phyloP scores from a whole-genome alignment of 805 yeast species.

The Candida verbasci region DNA sequence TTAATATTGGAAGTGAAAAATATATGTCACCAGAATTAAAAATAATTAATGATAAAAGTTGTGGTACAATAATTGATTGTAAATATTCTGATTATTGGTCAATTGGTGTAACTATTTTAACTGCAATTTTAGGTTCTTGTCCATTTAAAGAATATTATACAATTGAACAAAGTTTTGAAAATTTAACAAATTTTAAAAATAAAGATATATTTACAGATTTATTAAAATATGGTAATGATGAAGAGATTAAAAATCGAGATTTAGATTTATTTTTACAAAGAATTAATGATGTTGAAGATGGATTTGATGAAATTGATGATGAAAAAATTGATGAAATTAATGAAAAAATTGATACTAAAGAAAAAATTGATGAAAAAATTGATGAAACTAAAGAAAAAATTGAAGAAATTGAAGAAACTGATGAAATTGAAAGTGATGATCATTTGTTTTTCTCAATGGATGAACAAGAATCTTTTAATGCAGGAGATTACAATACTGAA shows the following conservation, averaged over 20 bases:
- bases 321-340: neutral
- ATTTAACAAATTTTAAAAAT: conserved; percentile 1
- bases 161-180: conserved; percentile 3
- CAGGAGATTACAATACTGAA: neutral
- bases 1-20: conserved; percentile 53
- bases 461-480: neutral
- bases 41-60: conserved; percentile 10
- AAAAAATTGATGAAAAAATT: neutral
- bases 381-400: neutral
- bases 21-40: conserved; percentile 56
- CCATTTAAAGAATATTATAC: conserved; percentile 41
- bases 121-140: conserved; percentile 47
- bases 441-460: neutral
- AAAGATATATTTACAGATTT: conserved; percentile 34
- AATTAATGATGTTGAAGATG: conserved; percentile 28
- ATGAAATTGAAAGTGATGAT: neutral
- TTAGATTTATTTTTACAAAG: conserved; percentile 29
- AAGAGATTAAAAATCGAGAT: conserved; percentile 32
- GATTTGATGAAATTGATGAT: conserved; percentile 19
- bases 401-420: neutral
- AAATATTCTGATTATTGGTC: conserved; percentile 53
- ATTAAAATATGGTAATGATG: conserved; percentile 33
- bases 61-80: conserved; percentile 24
- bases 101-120: conserved; percentile 47
- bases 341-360: neutral